A percentile compares a stretch with the other conserved stretches of the same genome.
phyloP scores from a whole-genome alignment of 495 filamentous ascomycete genomes.

The Aspergillus cristatus region DNA sequence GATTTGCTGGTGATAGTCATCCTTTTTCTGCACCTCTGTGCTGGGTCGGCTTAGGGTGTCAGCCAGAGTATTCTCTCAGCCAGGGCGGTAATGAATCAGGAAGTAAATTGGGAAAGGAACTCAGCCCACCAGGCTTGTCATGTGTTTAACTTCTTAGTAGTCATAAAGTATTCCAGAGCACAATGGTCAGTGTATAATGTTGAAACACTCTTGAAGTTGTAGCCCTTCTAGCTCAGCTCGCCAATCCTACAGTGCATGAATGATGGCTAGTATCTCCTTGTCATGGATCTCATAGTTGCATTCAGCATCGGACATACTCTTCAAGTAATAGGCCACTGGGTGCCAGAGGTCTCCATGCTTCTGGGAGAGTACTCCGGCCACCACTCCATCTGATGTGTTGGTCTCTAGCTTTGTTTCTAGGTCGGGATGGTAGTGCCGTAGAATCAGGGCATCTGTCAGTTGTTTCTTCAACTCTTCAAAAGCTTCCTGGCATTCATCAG shows the following conservation, averaged over 20 bases:
- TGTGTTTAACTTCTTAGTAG: slow-evolving; percentile 6
- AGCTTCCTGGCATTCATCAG: too few relatives aligned
- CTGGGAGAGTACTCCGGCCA: slow-evolving; percentile 1
- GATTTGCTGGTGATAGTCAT: too few relatives aligned
- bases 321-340: slow-evolving; percentile 16
- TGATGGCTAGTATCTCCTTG: slow-evolving; percentile 19
- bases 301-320: slow-evolving; percentile 15
- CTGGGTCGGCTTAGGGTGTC: neutral
- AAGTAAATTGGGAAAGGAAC: slow-evolving; percentile 5
- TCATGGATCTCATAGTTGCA: slow-evolving; percentile 25
- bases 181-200: slow-evolving; percentile 10
- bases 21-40: too few relatives aligned
- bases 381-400: slow-evolving; percentile 6
- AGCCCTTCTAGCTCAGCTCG: slow-evolving; percentile 12
- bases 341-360: slow-evolving; percentile 1
- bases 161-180: slow-evolving; percentile 20
- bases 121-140: slow-evolving; percentile 2
- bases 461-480: too few relatives aligned
- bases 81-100: slow-evolving; percentile 3
- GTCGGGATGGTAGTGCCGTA: slow-evolving; percentile 5
- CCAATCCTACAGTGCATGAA: slow-evolving; percentile 19
- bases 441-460: slow-evolving; percentile 1
- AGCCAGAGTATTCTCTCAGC: neutral
- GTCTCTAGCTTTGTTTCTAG: slow-evolving; percentile 7
- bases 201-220: too few relatives aligned